Evolutionary conservation across 2,329 filamentous ascomycete species (phyloP).

Genomic region (Eutypella sp.): DNA sequence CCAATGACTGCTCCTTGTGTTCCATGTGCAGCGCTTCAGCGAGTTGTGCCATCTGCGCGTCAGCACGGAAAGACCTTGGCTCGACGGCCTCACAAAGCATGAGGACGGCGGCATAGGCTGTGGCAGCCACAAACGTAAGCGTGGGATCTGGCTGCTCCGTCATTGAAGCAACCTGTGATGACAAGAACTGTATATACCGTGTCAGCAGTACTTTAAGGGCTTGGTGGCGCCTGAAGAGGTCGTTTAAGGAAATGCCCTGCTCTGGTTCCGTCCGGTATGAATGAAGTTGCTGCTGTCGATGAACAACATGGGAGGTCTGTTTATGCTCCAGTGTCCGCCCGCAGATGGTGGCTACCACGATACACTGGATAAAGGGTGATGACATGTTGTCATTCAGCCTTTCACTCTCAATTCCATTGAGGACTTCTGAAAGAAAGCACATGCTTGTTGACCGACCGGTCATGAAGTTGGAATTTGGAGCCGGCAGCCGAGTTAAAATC

Average conservation of each 20-base stretch:
- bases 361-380: slow-evolving; percentile 5
- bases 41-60: slow-evolving; percentile 4
- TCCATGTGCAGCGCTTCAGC: slow-evolving; percentile 3
- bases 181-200: slow-evolving; percentile 3
- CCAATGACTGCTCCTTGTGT: slow-evolving; percentile 2
- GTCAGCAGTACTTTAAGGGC: slow-evolving; percentile 1
- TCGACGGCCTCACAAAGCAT: slow-evolving; percentile 6
- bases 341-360: slow-evolving; percentile 7
- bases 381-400: slow-evolving; percentile 4
- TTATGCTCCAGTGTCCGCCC: slow-evolving; percentile 8
- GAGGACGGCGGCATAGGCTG: slow-evolving; percentile 4
- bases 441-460: slow-evolving; percentile 3
- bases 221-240: slow-evolving; percentile 7
- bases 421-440: slow-evolving; percentile 5
- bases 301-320: background rate
- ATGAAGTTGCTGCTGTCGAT: background rate
- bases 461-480: slow-evolving; percentile 6
- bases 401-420: slow-evolving; percentile 1
- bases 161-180: slow-evolving; percentile 1
- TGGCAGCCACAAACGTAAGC: slow-evolving; percentile 2
- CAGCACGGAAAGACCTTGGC: slow-evolving; percentile 1
- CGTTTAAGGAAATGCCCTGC: slow-evolving; percentile 1
- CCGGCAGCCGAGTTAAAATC: slow-evolving; percentile 8
- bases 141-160: slow-evolving; percentile 6
- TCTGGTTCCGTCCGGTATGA: background rate